Evolutionary conservation across 352 stramenopile genomes (phyloP).

Genomic region (Globisporangium sylvaticum): DNA sequence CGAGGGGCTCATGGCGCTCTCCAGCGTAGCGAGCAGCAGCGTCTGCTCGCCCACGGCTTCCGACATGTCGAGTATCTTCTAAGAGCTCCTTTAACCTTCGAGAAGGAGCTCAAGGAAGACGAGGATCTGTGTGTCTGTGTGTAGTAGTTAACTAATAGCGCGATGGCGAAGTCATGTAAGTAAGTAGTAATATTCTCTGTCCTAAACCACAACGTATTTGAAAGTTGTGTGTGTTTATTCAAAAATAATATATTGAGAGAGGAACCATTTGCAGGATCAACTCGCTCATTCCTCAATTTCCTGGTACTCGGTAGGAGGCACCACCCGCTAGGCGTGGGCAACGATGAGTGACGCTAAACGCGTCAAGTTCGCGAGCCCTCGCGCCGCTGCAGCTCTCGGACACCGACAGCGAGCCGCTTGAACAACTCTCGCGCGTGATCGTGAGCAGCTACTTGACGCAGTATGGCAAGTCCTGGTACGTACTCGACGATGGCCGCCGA

Average conservation of each 20-base stretch:
- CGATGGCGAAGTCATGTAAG: not conserved
- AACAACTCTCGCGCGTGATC: slow-evolving; percentile 4
- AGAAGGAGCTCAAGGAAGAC: too few relatives aligned
- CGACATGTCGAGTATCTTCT: not conserved
- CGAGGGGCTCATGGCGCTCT: not conserved
- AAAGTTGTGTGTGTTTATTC: too few relatives aligned
- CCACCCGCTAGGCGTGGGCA: too few relatives aligned
- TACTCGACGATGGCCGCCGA: not conserved
- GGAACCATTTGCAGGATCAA: too few relatives aligned
- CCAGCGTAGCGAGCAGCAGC: not conserved
- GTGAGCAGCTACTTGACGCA: not conserved
- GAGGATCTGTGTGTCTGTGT: not conserved
- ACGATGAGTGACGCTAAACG: too few relatives aligned
- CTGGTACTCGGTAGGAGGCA: too few relatives aligned
- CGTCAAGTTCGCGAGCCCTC: slow-evolving; percentile 9
- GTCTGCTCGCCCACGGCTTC: not conserved
- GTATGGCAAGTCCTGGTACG: not conserved
- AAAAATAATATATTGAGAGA: too few relatives aligned
- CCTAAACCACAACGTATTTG: too few relatives aligned
- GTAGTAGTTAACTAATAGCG: too few relatives aligned
- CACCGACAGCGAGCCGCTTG: not conserved
- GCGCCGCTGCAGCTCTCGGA: slow-evolving; percentile 7
- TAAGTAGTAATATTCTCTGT: too few relatives aligned
- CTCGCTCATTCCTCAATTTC: too few relatives aligned
- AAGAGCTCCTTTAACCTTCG: not conserved